Evolutionary conservation across 2,329 filamentous ascomycete genomes (phyloP).

Genomic region (Arthrinium phaeospermum): DNA sequence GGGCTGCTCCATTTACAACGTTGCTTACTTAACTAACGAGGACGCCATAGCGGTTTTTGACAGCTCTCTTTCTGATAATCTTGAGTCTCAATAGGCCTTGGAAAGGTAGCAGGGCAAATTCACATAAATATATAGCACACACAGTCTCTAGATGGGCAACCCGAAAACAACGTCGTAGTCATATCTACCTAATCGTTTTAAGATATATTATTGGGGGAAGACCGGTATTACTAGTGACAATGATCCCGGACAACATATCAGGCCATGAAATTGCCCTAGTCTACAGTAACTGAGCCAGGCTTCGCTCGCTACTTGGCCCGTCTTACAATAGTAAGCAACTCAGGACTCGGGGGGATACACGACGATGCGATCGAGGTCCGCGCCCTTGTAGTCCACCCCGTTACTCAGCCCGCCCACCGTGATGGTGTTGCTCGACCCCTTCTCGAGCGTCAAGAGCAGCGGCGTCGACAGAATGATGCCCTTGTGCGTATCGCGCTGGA

Average conservation of each 20-base stretch:
- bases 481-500: slow-evolving; percentile 62
- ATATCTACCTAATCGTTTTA: too few relatives aligned
- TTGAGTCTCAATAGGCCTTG: too few relatives aligned
- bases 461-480: slow-evolving; percentile 64
- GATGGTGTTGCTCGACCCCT: slow-evolving; percentile 58
- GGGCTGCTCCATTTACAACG: neutral
- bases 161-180: too few relatives aligned
- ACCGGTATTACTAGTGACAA: too few relatives aligned
- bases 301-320: too few relatives aligned
- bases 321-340: neutral
- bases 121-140: too few relatives aligned
- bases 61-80: too few relatives aligned
- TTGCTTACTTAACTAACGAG: neutral
- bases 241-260: neutral
- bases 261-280: too few relatives aligned
- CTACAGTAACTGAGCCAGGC: too few relatives aligned
- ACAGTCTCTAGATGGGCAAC: too few relatives aligned
- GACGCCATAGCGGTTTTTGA: neutral
- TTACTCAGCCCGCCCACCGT: slow-evolving; percentile 63
- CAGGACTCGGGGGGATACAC: slow-evolving; percentile 61
- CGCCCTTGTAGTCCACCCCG: slow-evolving; percentile 61
- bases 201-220: too few relatives aligned
- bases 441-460: slow-evolving; percentile 56
- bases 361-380: slow-evolving; percentile 63
- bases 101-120: too few relatives aligned